Evolutionary conservation across 345 rosid species (phyloP), one percentile per base, ranked within the genome.

Genomic region (Barbarea vulgaris): DNA sequence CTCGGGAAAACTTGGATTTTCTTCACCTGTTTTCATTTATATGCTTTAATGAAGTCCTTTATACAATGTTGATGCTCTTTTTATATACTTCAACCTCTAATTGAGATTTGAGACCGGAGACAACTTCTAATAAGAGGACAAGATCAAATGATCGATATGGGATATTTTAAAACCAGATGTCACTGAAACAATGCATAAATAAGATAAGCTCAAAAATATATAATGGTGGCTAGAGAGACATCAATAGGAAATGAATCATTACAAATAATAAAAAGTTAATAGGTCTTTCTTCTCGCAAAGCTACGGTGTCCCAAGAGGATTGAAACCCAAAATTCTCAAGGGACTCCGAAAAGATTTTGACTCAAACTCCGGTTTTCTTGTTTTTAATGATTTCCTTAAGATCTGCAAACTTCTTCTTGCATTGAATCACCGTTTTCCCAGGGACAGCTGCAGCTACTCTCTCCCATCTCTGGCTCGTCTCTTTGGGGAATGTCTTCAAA

Each of bases 381-480:
- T 30, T 94, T 80, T 93, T 83, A 50, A 95, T 80, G 70, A 37
- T 81, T 67, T 91, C 99, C 82, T 86, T 93, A 41, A 95, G 79
- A 62, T 27, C 69, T 1, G 94, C 80, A 74, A 89, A 84, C 69
- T 91, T 93, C 83, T 89, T 93, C 94, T 86, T 92, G 88, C 98
- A 95, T 51, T 93, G 99, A 71, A 75, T 88, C 80, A 89, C 74
- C 4, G 94, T 89, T 82, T 89, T 95, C 72, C 99, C 98, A 7
- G 98, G 99, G 79, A 93, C 97, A 28, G 97, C 94, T 27, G 94
- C 76, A 27, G 96, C 96, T 65, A 95, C 98, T 69, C 96, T 73
- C 87, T 93, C 99, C 99, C 98, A 93, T 1, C 98, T 89, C 72
- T 90, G 89, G 72, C 64, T 81, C 33, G 87, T 81, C 56, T 89